Evolutionary conservation across 1,284 basidiomycete species (phyloP).

Genomic region (Microbotryomycetes sp.): DNA sequence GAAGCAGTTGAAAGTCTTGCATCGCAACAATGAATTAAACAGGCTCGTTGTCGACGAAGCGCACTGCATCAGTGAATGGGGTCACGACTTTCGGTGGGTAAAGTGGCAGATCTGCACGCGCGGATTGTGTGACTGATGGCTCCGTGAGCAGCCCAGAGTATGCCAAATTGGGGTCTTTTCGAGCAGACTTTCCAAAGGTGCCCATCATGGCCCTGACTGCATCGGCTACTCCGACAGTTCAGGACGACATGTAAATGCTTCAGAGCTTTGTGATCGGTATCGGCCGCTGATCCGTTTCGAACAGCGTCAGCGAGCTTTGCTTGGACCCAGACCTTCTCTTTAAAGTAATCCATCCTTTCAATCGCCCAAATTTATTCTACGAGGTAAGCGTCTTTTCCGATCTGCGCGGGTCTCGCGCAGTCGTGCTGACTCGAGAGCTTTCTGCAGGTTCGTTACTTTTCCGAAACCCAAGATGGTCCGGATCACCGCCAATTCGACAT

Average conservation of each 20-base stretch:
- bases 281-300: too few species aligned
- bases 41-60: conserved; percentile 73
- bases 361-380: conserved; percentile 70
- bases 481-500: conserved; percentile 57
- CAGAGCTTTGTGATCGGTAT: too few species aligned
- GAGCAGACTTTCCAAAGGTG: conserved; percentile 57
- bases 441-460: conserved; percentile 56
- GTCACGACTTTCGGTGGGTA: conserved; percentile 11
- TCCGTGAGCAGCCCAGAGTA: conserved; percentile 52
- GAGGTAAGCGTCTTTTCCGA: conserved; percentile 47
- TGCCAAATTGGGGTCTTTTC: conserved; percentile 60
- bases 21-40: conserved; percentile 54
- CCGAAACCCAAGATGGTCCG: conserved; percentile 40
- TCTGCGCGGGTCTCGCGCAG: background rate
- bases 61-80: conserved; percentile 16
- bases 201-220: conserved; percentile 81
- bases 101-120: too few species aligned
- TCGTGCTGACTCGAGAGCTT: background rate
- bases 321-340: conserved; percentile 54
- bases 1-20: conserved; percentile 49
- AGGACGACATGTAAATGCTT: conserved; percentile 57
- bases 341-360: conserved; percentile 66
- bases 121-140: too few species aligned
- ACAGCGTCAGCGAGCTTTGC: conserved; percentile 25
- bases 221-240: conserved; percentile 58